Evolutionary conservation across 2,329 filamentous ascomycete genomes (phyloP).

Genomic region (Aspergillus neoniger): DNA sequence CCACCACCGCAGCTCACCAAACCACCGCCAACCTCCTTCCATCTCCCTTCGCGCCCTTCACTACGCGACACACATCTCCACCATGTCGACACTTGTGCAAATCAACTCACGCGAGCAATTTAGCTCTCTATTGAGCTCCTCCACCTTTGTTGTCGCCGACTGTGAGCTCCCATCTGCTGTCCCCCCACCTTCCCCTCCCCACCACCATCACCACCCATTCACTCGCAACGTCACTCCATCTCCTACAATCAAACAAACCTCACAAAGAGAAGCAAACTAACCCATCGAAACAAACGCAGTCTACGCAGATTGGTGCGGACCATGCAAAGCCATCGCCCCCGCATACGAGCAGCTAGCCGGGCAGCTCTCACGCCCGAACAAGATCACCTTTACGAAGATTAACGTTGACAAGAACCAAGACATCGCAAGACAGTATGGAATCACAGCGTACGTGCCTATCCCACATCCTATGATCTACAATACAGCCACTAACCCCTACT

Average conservation of each 20-base stretch:
- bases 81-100: conserved; percentile 46
- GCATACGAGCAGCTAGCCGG: conserved; percentile 75
- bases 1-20: conserved; percentile 12
- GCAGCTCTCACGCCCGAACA: conserved; percentile 68
- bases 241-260: conserved; percentile 12
- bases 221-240: conserved; percentile 24
- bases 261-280: conserved; percentile 1
- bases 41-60: conserved; percentile 15
- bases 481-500: background rate
- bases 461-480: background rate
- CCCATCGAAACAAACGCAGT: conserved; percentile 55
- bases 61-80: conserved; percentile 25
- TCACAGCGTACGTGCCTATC: conserved; percentile 61
- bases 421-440: conserved; percentile 70
- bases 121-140: conserved; percentile 66
- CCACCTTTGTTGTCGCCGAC: conserved; percentile 80
- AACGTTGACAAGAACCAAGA: conserved; percentile 77
- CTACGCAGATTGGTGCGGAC: conserved; percentile 82
- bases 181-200: conserved; percentile 16
- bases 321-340: conserved; percentile 81
- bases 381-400: conserved; percentile 83
- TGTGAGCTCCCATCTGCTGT: conserved; percentile 61
- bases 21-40: conserved; percentile 14
- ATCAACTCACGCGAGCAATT: conserved; percentile 71
- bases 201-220: conserved; percentile 10